Evolutionary conservation across 768 basidiomycete genomes (phyloP), one percentile per base, ranked within the genome.

Genomic region (Boletus fagicola): DNA sequence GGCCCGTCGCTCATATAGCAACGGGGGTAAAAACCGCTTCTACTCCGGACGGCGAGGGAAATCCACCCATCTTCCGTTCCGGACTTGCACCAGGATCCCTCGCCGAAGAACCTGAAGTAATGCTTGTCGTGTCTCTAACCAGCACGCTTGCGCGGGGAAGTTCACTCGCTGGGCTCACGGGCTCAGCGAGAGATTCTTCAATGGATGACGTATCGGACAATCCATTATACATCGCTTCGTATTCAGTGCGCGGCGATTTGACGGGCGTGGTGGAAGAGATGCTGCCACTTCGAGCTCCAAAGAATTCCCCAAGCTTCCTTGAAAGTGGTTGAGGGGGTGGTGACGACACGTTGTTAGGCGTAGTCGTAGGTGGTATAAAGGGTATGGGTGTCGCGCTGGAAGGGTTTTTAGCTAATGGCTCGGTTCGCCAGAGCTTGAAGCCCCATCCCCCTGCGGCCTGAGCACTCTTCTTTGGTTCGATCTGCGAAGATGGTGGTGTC

Each of bases 291-390:
- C 85, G 76, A 30, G 84, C 77, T 54, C 80, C 75, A 67, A 91
- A 91, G 70, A 91, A 84, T 10, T 84, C 85, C 5, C 87, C 87
- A 44, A 92, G 64, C 74, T 88, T 90, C 64, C 80, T 79, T 35
- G 83, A 72, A n/a, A 85, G 73, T 1, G 83, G 83, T 18, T 78
- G 76, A 24, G 75, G 64, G 55, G 76, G 66, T 31, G 65, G 62
- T 50, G 65, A 63, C 31, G 66, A 57, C 49, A 56, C 36, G 40
- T 50, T 49, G 51, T 68, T 46, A 50, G 75, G 59, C 40, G 65
- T 60, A 20, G 61, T 48, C 24, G 59, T 49, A 12, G 64, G 33
- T 31, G 61, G 55, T 22, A 63, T 61, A 33, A 71, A 65, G 28
- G 73, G 64, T 49, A 68, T 61, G 12, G 71, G 65, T 5, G 71